Percentiles rank a stretch among this genome's conserved stretches.
Evolutionary conservation across 2,329 filamentous ascomycete species (phyloP).

Genomic region (Diaporthe caulivora): DNA sequence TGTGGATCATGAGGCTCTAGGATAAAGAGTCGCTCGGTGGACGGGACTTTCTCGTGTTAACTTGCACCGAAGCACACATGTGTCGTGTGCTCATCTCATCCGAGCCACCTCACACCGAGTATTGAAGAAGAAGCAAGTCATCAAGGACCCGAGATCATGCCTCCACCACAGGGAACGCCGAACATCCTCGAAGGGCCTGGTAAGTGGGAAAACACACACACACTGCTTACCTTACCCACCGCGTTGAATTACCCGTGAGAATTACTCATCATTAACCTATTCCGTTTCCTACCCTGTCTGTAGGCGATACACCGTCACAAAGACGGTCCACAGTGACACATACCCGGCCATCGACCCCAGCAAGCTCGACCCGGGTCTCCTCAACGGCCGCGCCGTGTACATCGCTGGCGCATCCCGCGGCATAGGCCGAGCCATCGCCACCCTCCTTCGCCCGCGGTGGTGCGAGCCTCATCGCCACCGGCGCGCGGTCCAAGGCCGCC

Average conservation of each 20-base stretch:
- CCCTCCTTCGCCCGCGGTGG: constrained; percentile 26
- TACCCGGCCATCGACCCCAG: constrained; percentile 33
- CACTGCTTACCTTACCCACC: not conserved
- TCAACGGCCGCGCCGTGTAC: constrained; percentile 20
- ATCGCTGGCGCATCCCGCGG: constrained; percentile 26
- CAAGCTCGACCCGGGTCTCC: constrained; percentile 2
- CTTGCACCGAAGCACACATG: not conserved
- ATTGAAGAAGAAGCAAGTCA: not conserved
- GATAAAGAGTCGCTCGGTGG: not conserved
- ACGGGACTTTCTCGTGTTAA: not conserved
- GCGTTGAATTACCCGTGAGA: not conserved
- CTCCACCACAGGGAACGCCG: constrained; percentile 25
- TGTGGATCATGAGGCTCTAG: not conserved
- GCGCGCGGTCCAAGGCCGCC: not conserved
- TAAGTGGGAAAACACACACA: not conserved
- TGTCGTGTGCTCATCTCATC: not conserved
- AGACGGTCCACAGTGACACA: constrained; percentile 30
- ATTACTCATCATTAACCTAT: not conserved
- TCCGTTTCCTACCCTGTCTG: not conserved
- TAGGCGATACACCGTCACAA: constrained; percentile 31
- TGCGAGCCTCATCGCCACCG: constrained; percentile 22
- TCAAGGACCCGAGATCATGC: not conserved
- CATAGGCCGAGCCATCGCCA: constrained; percentile 30
- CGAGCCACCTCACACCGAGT: not conserved
- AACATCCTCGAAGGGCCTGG: constrained; percentile 31